Conservation (phyloP, 176 grass and related monocot species). For the Carex myosuroides region DNA sequence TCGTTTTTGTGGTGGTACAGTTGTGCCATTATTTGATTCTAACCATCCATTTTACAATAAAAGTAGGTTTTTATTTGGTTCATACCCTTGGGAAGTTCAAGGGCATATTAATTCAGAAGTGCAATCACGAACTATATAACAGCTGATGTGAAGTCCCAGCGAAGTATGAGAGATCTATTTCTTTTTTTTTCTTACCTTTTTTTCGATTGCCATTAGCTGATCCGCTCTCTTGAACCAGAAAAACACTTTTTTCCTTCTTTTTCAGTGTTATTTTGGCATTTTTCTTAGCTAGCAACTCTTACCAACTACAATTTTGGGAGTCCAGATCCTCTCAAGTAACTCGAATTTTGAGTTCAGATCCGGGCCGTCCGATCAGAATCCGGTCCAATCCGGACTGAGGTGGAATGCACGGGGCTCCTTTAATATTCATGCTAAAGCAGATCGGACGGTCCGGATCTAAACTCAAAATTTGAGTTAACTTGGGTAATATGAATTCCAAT, state of each 20-base stretch:
- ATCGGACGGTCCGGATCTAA: too few species aligned
- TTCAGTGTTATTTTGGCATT: neutral
- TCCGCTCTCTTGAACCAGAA: neutral
- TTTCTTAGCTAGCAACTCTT: neutral
- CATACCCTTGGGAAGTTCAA: neutral
- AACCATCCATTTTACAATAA: neutral
- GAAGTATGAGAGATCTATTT: neutral
- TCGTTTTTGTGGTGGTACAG: neutral
- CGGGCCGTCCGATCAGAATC: too few species aligned
- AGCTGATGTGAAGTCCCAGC: neutral
- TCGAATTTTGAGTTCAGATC: too few species aligned
- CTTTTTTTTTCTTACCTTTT: neutral
- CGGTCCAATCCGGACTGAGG: too few species aligned
- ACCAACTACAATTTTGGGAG: neutral
- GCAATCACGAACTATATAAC: neutral
- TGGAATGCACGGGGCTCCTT: too few species aligned
- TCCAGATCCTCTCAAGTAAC: too few species aligned
- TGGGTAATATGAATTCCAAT: neutral
- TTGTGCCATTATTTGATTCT: neutral
- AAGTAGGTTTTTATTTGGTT: neutral
- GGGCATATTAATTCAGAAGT: neutral
- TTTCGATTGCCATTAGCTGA: neutral
- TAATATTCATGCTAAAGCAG: too few species aligned
- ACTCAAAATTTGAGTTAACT: too few species aligned
- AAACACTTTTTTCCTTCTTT: neutral